These are phyloP conservation scores for Prototheca cutis DNA, from an alignment of 163 green algal genomes.

Conservation along the genomic window DNA sequence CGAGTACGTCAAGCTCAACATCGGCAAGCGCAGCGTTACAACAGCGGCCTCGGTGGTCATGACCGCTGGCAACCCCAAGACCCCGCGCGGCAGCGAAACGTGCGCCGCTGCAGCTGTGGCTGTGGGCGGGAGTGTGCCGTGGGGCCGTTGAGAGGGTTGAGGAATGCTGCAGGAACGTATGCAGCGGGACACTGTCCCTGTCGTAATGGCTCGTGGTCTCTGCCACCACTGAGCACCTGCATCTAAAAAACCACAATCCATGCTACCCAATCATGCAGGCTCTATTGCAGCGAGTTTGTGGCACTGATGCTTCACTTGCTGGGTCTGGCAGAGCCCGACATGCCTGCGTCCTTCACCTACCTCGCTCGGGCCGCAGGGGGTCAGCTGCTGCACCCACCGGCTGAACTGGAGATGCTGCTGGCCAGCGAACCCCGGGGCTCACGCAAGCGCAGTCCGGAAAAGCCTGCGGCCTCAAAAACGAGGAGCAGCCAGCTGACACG, in stretches of 20 bases:
- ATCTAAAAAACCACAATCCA: no score
- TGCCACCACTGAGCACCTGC: not conserved
- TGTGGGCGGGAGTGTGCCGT: not conserved
- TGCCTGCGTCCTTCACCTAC: slow-evolving; percentile 1
- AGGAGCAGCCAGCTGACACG: no score
- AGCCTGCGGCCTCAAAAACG: no score
- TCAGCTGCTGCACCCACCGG: not conserved
- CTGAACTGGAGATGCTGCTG: not conserved
- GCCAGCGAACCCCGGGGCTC: not conserved
- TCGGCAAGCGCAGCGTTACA: not conserved
- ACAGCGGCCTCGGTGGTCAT: slow-evolving; percentile 1
- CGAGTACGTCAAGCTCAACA: slow-evolving; percentile 2
- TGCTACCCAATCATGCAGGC: no score
- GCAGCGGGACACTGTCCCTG: no score
- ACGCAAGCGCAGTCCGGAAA: not conserved
- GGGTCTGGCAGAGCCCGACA: slow-evolving; percentile 4
- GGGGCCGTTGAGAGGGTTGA: no score
- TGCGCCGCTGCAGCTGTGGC: not conserved
- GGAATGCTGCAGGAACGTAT: no score
- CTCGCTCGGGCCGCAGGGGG: not conserved
- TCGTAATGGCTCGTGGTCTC: no score
- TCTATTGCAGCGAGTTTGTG: slow-evolving; percentile 6
- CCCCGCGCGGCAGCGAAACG: not conserved
- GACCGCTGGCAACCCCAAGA: not conserved
- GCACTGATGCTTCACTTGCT: slow-evolving; percentile 5